These are phyloP conservation scores for Cercospora citrullina DNA, from an alignment of 2,329 filamentous ascomycete species.

Conservation along the genomic window DNA sequence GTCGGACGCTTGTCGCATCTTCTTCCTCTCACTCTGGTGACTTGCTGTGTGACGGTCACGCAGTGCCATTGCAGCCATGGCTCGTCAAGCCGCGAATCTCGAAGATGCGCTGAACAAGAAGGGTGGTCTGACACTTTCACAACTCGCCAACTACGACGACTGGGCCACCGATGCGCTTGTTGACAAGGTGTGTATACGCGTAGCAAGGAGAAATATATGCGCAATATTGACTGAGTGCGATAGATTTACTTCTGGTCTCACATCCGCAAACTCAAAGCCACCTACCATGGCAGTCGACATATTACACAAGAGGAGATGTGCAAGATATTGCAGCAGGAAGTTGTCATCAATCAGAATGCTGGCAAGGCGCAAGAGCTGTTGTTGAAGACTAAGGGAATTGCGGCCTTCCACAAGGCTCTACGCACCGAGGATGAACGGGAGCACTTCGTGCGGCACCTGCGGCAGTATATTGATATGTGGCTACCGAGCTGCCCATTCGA, in stretches of 20 bases:
- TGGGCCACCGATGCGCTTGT: slow-evolving; percentile 92
- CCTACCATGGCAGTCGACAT: slow-evolving; percentile 84
- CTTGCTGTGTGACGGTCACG: neutral
- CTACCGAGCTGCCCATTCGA: slow-evolving; percentile 93
- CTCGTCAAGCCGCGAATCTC: slow-evolving; percentile 40
- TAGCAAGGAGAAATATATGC: neutral
- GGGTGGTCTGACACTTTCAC: slow-evolving; percentile 77
- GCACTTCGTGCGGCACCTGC: slow-evolving; percentile 81
- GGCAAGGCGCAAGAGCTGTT: slow-evolving; percentile 70
- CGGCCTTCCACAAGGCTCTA: slow-evolving; percentile 67
- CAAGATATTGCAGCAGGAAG: slow-evolving; percentile 60
- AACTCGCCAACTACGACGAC: slow-evolving; percentile 92
- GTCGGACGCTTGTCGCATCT: neutral
- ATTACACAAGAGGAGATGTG: slow-evolving; percentile 66
- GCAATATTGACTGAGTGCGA: slow-evolving; percentile 13
- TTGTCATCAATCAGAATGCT: slow-evolving; percentile 73
- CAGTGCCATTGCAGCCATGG: slow-evolving; percentile 26
- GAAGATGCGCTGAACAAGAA: slow-evolving; percentile 56
- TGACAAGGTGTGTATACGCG: slow-evolving; percentile 73
- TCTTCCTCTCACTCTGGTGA: neutral
- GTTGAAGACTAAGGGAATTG: slow-evolving; percentile 70
- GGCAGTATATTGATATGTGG: slow-evolving; percentile 90
- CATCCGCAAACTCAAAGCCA: slow-evolving; percentile 85
- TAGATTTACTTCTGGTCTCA: slow-evolving; percentile 95
- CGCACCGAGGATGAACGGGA: slow-evolving; percentile 73